Evolutionary conservation across 2,329 filamentous ascomycete species (phyloP), one percentile per base, ranked within the genome.

Genomic region (Ophiostoma pallidulum): DNA sequence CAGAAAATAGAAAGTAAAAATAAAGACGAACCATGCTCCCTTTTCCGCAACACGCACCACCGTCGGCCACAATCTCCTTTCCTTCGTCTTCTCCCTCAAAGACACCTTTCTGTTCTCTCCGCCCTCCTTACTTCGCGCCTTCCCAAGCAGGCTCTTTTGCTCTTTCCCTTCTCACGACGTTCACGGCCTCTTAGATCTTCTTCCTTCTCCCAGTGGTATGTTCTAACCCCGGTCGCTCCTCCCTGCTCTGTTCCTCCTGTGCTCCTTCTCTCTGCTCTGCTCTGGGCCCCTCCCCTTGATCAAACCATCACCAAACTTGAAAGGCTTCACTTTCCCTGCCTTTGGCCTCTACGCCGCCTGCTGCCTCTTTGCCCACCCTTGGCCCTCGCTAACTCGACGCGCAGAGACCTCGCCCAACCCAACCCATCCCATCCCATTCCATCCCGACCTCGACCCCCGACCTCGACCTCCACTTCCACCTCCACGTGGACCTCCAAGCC

Each of bases 131-230:
- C 13, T 49, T 45, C 26, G 13, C 16, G 9, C 41, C 29, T 22
- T 39, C 24, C 35, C 35, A 3, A 9, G 7, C 35, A 19, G 13
- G 16, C 18, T 9, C 16, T 37, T n/a, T 37, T 10, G 35, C 18
- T 18, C 6, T 37, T 37, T 20, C 35, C 6, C 6, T 37, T 37
- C 13, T n/a, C 4, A 33, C 36, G 28, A 31, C 26, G 26, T 22
- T 13, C 22, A 38, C 33, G 47, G 44, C 41, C n/a, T n/a, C n/a
- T n/a, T 49, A 44, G 41, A 38, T 39, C 38, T 38, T 48, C n/a
- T 18, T 38, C 43, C n/a, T 18, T 42, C 19, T 41, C 35, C 28
- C 26, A 38, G 33, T 28, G 41, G 46, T 49, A 45, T 22, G 41
- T 31, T n/a, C 14, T 24, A 35, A 10, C 38, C 37, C 24, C 22